Percentiles rank a stretch among this genome's conserved stretches.
Conservation (phyloP, 345 rosid genomes). For the Chamaenerion angustifolium region DNA sequence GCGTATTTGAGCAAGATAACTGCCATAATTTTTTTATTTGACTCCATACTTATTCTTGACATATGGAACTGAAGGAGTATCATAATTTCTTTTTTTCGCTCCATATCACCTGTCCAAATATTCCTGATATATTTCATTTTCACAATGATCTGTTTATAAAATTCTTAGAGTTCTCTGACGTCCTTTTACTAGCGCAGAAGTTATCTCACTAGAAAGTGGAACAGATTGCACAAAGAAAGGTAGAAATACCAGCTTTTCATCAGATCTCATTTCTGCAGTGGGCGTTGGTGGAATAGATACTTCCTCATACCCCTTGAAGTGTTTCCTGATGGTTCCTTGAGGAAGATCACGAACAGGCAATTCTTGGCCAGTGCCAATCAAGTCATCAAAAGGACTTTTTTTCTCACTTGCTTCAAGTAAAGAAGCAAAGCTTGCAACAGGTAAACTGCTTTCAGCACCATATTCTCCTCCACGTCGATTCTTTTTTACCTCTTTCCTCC, state of each 20-base stretch:
- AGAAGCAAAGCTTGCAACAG: conserved; percentile 66
- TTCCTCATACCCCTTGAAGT: conserved; percentile 84
- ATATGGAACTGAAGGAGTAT: no score
- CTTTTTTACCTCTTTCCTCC: conserved; percentile 92
- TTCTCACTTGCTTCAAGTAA: conserved; percentile 84
- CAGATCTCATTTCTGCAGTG: conserved; percentile 80
- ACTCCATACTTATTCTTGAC: no score
- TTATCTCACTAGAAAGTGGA: no score
- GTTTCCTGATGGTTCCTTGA: conserved; percentile 80
- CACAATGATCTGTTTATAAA: no score
- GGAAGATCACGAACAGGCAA: conserved; percentile 69
- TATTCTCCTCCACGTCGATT: conserved; percentile 60
- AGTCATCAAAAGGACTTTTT: conserved; percentile 49
- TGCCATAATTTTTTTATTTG: no score
- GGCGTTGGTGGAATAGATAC: conserved; percentile 83
- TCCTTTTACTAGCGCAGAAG: no score
- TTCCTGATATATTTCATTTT: no score
- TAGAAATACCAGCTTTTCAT: conserved; percentile 75
- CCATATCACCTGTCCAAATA: no score
- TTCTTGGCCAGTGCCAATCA: conserved; percentile 57
- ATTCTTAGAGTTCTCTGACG: no score
- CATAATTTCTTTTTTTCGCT: no score
- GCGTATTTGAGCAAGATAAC: no score
- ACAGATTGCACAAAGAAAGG: no score
- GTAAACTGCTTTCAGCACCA: conserved; percentile 48